Conservation (phyloP, 164 flowering plant species). For the Chimonanthus praecox region DNA sequence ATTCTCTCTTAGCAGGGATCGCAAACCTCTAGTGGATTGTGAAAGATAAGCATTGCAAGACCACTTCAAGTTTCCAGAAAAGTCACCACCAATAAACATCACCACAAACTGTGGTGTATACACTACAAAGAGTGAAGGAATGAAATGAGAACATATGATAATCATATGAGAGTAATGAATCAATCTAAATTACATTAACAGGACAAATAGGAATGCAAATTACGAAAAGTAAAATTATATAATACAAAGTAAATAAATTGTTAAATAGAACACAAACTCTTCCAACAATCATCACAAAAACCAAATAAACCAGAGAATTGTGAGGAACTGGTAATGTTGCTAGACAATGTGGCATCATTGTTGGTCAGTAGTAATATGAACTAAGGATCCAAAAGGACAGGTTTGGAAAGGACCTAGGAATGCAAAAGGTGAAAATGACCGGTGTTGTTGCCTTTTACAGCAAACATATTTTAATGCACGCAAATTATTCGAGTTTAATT, state of each 20-base stretch:
- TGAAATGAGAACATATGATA: neutral
- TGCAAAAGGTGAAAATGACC: no score
- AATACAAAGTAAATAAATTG: neutral
- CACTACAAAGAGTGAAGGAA: slow-evolving; percentile 37
- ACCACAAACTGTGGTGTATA: slow-evolving; percentile 83
- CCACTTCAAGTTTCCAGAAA: slow-evolving; percentile 28
- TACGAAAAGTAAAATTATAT: neutral
- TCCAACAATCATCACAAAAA: neutral
- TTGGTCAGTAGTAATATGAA: no score
- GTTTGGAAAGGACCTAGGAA: no score
- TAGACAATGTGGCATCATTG: no score
- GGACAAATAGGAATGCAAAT: neutral
- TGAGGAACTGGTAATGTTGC: no score
- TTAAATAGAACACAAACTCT: neutral
- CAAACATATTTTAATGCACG: no score
- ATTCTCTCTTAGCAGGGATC: slow-evolving; percentile 73
- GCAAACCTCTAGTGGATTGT: slow-evolving; percentile 76
- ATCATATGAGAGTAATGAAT: neutral
- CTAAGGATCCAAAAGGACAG: no score
- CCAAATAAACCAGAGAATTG: no score
- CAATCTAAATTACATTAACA: neutral
- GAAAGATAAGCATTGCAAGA: slow-evolving; percentile 75
- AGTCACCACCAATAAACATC: slow-evolving; percentile 53
- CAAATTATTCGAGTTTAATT: no score
- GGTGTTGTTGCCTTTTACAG: no score